Evolutionary conservation across 495 filamentous ascomycete species (phyloP).

Genomic region (Podospora tetraspora): DNA sequence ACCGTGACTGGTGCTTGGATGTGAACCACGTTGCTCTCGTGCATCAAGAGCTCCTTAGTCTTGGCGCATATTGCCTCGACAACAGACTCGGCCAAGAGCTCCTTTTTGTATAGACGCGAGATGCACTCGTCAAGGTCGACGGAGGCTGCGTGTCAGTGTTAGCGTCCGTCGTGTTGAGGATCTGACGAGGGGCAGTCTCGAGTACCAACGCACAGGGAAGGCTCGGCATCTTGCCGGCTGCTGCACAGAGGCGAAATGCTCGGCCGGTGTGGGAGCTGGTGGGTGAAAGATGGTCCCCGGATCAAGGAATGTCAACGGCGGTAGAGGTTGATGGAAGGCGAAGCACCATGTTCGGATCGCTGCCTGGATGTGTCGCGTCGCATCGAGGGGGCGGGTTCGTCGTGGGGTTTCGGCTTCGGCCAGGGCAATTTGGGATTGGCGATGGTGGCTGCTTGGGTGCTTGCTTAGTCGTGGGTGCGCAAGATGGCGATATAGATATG

Average conservation of each 20-base stretch:
- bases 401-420: neutral
- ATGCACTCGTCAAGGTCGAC: conserved; percentile 99
- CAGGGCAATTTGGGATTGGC: neutral
- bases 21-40: conserved; percentile 99
- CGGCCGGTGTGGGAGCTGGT: neutral
- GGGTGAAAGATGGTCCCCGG: conserved; percentile 24
- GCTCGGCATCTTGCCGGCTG: conserved; percentile 65
- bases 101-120: conserved; percentile 88
- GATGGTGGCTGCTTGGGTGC: neutral
- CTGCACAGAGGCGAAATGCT: conserved; percentile 1
- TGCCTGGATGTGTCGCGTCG: conserved; percentile 12
- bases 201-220: conserved; percentile 64
- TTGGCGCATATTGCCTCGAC: conserved; percentile 99
- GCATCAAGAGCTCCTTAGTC: conserved; percentile 97
- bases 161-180: conserved; percentile 9
- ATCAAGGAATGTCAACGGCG: conserved; percentile 31
- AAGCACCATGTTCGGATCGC: conserved; percentile 33
- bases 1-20: conserved; percentile 96
- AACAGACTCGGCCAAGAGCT: conserved; percentile 92
- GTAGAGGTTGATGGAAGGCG: conserved; percentile 21
- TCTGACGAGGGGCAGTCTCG: conserved; percentile 10
- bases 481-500: neutral
- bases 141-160: conserved; percentile 56
- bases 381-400: conserved; percentile 17
- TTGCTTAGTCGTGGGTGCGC: neutral